These are phyloP conservation scores for Delphinella strobiligena DNA, from an alignment of 2,329 filamentous ascomycete species.

Conservation along the genomic window DNA sequence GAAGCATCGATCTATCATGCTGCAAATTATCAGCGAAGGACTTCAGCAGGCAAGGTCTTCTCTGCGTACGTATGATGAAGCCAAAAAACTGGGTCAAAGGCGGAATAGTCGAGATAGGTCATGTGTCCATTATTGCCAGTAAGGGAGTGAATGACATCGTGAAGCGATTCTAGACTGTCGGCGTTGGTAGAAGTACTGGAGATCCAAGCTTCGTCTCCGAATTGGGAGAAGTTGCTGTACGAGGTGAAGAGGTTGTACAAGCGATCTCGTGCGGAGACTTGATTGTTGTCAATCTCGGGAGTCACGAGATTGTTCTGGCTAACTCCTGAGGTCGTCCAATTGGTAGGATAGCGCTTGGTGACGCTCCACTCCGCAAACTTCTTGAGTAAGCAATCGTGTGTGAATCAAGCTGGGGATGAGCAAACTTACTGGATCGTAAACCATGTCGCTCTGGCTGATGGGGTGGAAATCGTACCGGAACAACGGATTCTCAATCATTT, in stretches of 20 bases:
- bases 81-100: constrained; percentile 72
- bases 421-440: constrained; percentile 46
- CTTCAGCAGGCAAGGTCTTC: not conserved
- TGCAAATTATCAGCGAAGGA: constrained; percentile 14
- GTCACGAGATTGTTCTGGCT: constrained; percentile 51
- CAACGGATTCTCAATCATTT: constrained; percentile 22
- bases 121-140: constrained; percentile 53
- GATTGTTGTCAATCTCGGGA: constrained; percentile 39
- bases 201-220: constrained; percentile 55
- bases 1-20: constrained; percentile 61
- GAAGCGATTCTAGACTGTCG: constrained; percentile 45
- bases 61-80: constrained; percentile 47
- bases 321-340: constrained; percentile 27
- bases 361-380: constrained; percentile 48
- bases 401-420: not conserved
- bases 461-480: constrained; percentile 32
- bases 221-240: constrained; percentile 55
- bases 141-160: constrained; percentile 39
- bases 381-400: not conserved
- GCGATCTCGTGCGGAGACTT: constrained; percentile 44
- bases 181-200: constrained; percentile 32
- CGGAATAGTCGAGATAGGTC: constrained; percentile 57
- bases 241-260: constrained; percentile 56
- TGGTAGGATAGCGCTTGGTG: constrained; percentile 47
- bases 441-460: constrained; percentile 45